These are phyloP conservation scores for Tylopilus vinaceipallidus DNA, from an alignment of 768 basidiomycete species.

Conservation along the genomic window DNA sequence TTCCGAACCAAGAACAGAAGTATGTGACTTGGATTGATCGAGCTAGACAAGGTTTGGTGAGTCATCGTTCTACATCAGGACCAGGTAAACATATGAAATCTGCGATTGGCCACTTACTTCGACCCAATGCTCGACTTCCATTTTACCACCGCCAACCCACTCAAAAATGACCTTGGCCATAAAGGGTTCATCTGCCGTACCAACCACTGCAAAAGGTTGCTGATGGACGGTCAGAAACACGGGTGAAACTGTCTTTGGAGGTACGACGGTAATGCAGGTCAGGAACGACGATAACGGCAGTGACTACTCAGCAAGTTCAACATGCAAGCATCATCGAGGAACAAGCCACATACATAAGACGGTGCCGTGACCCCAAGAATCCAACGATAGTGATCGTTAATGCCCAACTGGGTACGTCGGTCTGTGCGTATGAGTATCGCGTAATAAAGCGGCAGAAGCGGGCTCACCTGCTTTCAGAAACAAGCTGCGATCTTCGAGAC, in stretches of 20 bases:
- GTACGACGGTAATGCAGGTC: constrained; percentile 37
- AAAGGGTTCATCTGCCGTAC: constrained; percentile 45
- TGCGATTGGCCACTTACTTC: constrained; percentile 35
- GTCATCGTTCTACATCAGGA: neutral
- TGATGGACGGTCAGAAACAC: constrained; percentile 32
- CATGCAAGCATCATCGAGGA: neutral
- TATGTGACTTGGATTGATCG: constrained; percentile 37
- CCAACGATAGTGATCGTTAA: constrained; percentile 46
- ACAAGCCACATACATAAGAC: constrained; percentile 41
- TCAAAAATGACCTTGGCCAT: constrained; percentile 40
- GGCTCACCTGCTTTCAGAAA: constrained; percentile 40
- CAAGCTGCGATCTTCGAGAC: constrained; percentile 43
- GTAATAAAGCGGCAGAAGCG: neutral
- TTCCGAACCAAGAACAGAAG: constrained; percentile 44
- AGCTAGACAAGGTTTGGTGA: constrained; percentile 33
- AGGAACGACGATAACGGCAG: constrained; percentile 33
- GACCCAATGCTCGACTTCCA: constrained; percentile 52
- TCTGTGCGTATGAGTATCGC: constrained; percentile 27
- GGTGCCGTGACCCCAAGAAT: constrained; percentile 43
- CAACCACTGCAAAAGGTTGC: constrained; percentile 40
- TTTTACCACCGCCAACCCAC: constrained; percentile 43
- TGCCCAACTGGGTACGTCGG: constrained; percentile 25
- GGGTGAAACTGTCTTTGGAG: constrained; percentile 32
- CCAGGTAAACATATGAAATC: neutral
- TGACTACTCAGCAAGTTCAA: constrained; percentile 17